Evolutionary conservation across 805 yeast genomes (phyloP), one percentile per base, ranked within the genome.

Genomic region (Brettanomyces nanus): DNA sequence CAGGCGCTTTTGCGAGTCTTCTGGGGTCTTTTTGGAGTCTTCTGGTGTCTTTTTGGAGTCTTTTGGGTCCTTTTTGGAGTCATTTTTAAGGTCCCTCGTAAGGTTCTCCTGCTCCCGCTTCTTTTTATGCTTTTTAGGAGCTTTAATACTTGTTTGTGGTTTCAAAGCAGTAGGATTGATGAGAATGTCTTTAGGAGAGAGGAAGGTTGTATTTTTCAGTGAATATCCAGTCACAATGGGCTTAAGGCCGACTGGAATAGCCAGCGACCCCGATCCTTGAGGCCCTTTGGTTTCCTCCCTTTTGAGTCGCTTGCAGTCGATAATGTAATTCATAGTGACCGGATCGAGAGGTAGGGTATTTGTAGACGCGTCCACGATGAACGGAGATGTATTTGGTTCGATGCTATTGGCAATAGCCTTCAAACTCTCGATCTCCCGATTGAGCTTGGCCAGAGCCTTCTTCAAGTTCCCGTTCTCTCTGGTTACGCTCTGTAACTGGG

Each of bases 391-490:
- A n/a, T n/a, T n/a, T n/a, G n/a, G n/a, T 11, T 13, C 25, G 30
- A 15, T 22, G 15, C 20, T 22, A 2, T 17, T 19, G 27, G 19
- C 13, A 23, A 6, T 18, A 6, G 4, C 17, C 28, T 36, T 52
- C 50, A 62, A 43, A 28, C 48, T 48, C 26, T 52, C 61, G 28
- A 68, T 66, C 45, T 68, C 73, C 35, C 51, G 48, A 42, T 65
- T 64, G 20, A 68, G 45, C 42, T 66, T 64, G 3, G 52, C 53
- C 6, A 68, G 52, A 3, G 68, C 63, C 33, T 60, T 64, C 43
- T 66, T 65, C 41, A 68, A 50, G 42, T 66, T 67, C 36, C 60
- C 65, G 45, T 68, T 68, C 48, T 68, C 73, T 37, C 62, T 60
- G 3, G 66, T 57, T 5, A 68, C 69, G 31, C 52, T 54, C 36